These are phyloP conservation scores for Trichoderma semiorbis DNA, from an alignment of 2,329 filamentous ascomycete species.

Conservation along the genomic window DNA sequence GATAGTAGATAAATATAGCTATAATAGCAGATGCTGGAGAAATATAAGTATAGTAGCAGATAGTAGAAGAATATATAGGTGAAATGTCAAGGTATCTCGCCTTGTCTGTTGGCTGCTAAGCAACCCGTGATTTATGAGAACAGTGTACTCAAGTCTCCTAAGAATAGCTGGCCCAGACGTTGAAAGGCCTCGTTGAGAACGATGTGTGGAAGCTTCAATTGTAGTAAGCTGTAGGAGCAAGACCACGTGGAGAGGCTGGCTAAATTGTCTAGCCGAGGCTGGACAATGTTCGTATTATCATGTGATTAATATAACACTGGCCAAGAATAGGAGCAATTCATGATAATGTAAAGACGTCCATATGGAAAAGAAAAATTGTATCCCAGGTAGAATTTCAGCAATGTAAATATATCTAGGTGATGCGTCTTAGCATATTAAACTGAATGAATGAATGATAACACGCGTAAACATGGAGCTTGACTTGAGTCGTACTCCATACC, in stretches of 20 bases:
- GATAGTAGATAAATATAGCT: too few relatives aligned
- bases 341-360: not conserved
- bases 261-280: not conserved
- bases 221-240: not conserved
- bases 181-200: not conserved
- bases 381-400: not conserved
- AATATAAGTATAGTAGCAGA: too few relatives aligned
- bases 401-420: not conserved
- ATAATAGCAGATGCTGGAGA: too few relatives aligned
- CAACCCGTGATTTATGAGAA: accelerated
- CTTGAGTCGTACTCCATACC: not conserved
- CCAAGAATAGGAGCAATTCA: not conserved
- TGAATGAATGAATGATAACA: not conserved
- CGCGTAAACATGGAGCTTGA: not conserved
- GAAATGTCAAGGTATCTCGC: not conserved
- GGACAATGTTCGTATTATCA: not conserved
- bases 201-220: not conserved
- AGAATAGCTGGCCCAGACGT: not conserved
- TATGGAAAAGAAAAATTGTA: not conserved
- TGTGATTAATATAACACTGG: not conserved
- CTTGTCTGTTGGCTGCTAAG: not conserved
- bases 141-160: not conserved
- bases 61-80: not conserved
- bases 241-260: not conserved
- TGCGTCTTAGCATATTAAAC: not conserved